phyloP scores from a whole-genome alignment of 768 basidiomycete species.

The Podaxis pistillaris region DNA sequence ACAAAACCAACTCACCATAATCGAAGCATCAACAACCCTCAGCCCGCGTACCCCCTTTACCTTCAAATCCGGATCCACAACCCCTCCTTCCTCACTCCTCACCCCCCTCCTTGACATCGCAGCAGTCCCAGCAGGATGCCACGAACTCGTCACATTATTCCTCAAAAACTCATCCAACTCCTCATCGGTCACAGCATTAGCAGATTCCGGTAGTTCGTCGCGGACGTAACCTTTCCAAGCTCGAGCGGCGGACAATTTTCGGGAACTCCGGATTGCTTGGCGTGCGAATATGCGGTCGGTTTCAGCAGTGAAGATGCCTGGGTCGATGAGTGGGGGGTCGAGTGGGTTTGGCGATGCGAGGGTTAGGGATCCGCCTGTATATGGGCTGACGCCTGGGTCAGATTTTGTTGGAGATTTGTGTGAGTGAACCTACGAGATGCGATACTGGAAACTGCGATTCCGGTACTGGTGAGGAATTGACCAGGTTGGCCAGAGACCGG shows the following conservation, averaged over 20 bases:
- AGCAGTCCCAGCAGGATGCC: constrained; percentile 31
- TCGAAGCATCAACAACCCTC: constrained; percentile 25
- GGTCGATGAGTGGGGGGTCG: constrained; percentile 13
- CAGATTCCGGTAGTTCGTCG: neutral
- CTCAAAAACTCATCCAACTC: constrained; percentile 19
- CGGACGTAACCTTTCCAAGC: neutral
- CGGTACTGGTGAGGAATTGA: neutral
- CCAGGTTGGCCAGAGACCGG: neutral
- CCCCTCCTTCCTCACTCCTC: constrained; percentile 20
- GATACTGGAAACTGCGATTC: constrained; percentile 7
- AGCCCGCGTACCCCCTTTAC: constrained; percentile 32
- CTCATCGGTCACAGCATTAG: neutral
- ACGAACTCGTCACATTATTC: constrained; percentile 16
- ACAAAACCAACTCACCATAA: neutral
- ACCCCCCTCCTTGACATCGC: constrained; percentile 26
- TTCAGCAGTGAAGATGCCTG: constrained; percentile 1
- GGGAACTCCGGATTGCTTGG: neutral
- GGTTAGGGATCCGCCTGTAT: constrained; percentile 10
- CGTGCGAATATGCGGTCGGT: constrained; percentile 23
- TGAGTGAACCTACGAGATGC: constrained; percentile 8
- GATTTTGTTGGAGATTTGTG: neutral
- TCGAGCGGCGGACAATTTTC: neutral
- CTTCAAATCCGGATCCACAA: constrained; percentile 33
- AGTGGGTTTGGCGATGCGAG: constrained; percentile 16
- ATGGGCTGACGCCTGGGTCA: neutral